Evolutionary conservation across 2,329 filamentous ascomycete genomes (phyloP).

Genomic region (Calonectria multiphialidica): DNA sequence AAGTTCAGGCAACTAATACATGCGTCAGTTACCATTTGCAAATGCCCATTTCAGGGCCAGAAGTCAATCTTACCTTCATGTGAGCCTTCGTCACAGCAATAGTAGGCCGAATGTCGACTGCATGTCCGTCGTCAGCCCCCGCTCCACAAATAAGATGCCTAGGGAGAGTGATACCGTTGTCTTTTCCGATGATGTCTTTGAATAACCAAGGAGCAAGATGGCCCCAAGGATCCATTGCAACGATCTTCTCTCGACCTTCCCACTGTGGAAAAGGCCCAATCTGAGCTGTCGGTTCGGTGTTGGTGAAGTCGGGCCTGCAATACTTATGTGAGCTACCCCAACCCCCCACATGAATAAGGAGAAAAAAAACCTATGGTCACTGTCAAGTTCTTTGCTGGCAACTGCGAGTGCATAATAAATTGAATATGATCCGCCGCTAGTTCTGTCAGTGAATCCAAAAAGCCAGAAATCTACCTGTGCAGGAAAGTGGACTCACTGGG

Average conservation of each 20-base stretch:
- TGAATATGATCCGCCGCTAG: slow-evolving; percentile 87
- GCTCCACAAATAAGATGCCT: too few species aligned
- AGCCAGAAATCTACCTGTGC: background rate
- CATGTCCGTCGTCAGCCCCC: background rate
- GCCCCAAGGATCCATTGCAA: slow-evolving; percentile 95
- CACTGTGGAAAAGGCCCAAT: slow-evolving; percentile 93
- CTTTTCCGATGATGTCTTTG: slow-evolving; percentile 80
- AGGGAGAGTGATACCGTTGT: slow-evolving; percentile 65
- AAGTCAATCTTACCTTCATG: slow-evolving; percentile 73
- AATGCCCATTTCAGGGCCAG: background rate
- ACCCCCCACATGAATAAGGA: background rate
- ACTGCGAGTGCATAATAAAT: slow-evolving; percentile 96
- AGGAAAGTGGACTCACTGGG: slow-evolving; percentile 44
- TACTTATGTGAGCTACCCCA: slow-evolving; percentile 10
- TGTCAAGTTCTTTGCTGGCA: slow-evolving; percentile 88
- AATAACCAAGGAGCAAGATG: slow-evolving; percentile 89
- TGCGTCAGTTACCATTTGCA: slow-evolving; percentile 14
- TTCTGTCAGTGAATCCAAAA: slow-evolving; percentile 14
- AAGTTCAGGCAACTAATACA: slow-evolving; percentile 81
- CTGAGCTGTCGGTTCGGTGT: slow-evolving; percentile 91
- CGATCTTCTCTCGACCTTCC: slow-evolving; percentile 92
- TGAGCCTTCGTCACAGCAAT: slow-evolving; percentile 94
- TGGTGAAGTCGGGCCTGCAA: slow-evolving; percentile 68
- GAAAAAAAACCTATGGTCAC: slow-evolving; percentile 74
- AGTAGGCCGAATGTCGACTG: slow-evolving; percentile 87